These are phyloP conservation scores for Ceratopteris richardii DNA, from an alignment of 75 land plant species.

Conservation along the genomic window DNA sequence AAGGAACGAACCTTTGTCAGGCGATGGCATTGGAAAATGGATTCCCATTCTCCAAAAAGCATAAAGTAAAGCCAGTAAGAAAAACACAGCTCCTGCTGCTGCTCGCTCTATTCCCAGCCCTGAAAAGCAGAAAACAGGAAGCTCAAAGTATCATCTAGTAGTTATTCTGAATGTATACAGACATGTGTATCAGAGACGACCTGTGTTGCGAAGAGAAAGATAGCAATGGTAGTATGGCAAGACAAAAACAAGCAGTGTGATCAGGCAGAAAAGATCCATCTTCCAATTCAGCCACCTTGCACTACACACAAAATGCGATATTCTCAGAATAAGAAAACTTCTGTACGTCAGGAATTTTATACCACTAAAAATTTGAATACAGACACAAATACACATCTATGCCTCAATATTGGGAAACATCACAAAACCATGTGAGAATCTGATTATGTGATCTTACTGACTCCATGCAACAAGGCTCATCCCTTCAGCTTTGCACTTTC, in stretches of 20 bases:
- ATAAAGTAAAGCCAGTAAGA: conserved; percentile 68
- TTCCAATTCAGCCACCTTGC: conserved; percentile 93
- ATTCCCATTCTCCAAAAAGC: conserved; percentile 96
- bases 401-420: too few relatives aligned
- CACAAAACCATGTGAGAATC: too few relatives aligned
- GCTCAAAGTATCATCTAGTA: too few relatives aligned
- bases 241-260: conserved; percentile 66
- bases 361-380: too few relatives aligned
- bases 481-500: too few relatives aligned
- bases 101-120: conserved; percentile 76
- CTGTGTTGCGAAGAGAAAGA: conserved; percentile 61
- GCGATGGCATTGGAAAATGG: conserved; percentile 93
- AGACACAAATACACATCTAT: too few relatives aligned
- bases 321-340: neutral
- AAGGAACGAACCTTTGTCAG: conserved; percentile 56
- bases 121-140: conserved; percentile 15
- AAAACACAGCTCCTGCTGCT: conserved; percentile 57
- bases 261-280: conserved; percentile 69
- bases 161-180: too few relatives aligned
- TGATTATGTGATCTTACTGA: too few relatives aligned
- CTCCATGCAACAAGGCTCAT: too few relatives aligned
- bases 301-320: conserved; percentile 17
- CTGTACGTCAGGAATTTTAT: too few relatives aligned
- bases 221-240: conserved; percentile 90
- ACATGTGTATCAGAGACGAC: too few relatives aligned